Base-by-base conservation (phyloP, 2,329 filamentous ascomycete genomes). In the Penicillium rolfsii region DNA sequence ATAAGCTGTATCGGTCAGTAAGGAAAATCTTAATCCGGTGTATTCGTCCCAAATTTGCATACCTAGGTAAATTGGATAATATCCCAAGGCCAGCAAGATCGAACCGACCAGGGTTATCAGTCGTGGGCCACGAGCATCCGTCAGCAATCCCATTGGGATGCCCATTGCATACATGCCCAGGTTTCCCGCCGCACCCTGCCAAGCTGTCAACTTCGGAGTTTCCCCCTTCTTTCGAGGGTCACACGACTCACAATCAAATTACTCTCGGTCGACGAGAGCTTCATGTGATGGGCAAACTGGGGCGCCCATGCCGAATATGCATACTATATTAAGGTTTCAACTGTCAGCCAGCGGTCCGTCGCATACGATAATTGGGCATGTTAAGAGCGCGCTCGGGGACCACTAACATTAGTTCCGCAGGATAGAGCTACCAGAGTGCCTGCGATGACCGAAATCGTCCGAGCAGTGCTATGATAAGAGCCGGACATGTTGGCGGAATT, bases 251-350 rank as follows among this genome's bases (percentile, higher is more conserved):
- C 93, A 73, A 99, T 93, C 67, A 98, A 78, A 77, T 99, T 98
- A 77, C 87, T 93, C 76, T 97, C 85, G 2, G 94, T 98, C n/a
- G 95, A 90, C 14, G 93, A 93, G 63, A 98, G 86, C 74, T 90
- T 88, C 70, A 99, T 83, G 69, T 86, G 88, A 71, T 96, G 89
- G 53, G 93, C 93, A 74, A 97, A 97, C 78, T 97, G 93, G 22
- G 95, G 95, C 14, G 91, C 93, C 93, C 95, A 99, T 78, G 94
- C 94, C 58, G 93, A 97, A 79, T 97, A 99, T 73, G 93, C 94
- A 86, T 99, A 98, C 92, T 97, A 73, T 53, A 55, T 22, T 22
- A 62, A 76, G 52, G 45, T 50, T 62, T 71, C 35, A 70, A 64
- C 43, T 52, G 45, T 54, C 12, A 54, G 24, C 22, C 33, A 43